Evolutionary conservation across 306 rosid species (phyloP), one percentile per base, ranked within the genome.

Genomic region (Inga leiocalycina): DNA sequence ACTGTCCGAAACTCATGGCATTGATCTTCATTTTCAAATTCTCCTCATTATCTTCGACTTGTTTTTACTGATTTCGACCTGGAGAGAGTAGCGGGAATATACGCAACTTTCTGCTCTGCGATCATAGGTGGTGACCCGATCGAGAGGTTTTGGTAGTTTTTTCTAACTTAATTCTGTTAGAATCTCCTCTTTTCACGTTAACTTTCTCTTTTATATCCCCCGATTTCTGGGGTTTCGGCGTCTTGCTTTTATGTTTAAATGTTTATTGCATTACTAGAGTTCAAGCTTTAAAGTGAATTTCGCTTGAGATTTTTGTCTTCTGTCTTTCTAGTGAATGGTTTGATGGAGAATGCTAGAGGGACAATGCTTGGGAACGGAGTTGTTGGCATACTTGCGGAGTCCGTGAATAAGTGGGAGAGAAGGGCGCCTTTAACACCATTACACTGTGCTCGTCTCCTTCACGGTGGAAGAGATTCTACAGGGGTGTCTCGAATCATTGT

Each of bases 401-500:
- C 98, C 17, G 87, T 83, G 68, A 90, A 93, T 72, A 96, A 96
- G 85, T 96, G 99, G 99, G 99, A 96, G 61, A 92, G 99, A 84
- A 93, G 99, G 84, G 93, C 86, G 35, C 98, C 98, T 73, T 80
- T 96, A 71, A 84, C 97, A 14, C 99, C 99, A 24, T 89, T 92
- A 66, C 98, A 96, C 89, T 96, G 99, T 80, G 98, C 98, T 78
- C 85, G 94, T 64, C 84, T 96, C 12, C 94, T 96, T 65, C 91
- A 85, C 43, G 87, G 89, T 16, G 93, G 94, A 43, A 67, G 74
- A 27, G 85, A 81, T 19, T 83, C 22, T 8, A 91, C 89, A 16
- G 92, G 93, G 35, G 93, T 96, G 32, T 83, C 94, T 9, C 84
- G 89, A 75, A 92, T 96, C 24, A 85, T 96, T 59, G 92, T 96